Conservation (phyloP, 1,284 basidiomycete species). For the Sanghuangporus weigelae region DNA sequence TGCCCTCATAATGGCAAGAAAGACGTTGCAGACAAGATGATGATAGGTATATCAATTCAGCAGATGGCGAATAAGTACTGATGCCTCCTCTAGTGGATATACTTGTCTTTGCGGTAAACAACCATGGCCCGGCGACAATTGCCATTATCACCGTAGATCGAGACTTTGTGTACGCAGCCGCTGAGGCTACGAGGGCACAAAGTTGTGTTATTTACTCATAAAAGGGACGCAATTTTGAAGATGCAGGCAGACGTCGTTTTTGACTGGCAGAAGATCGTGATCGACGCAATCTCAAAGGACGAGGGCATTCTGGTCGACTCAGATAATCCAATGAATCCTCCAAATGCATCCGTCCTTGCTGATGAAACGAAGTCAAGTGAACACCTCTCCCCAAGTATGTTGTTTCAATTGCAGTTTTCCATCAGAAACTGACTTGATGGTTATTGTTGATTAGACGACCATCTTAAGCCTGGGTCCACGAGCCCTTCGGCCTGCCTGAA, state of each 20-base stretch:
- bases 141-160: slow-evolving; percentile 53
- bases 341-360: background rate
- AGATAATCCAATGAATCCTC: background rate
- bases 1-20: slow-evolving; percentile 40
- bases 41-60: slow-evolving; percentile 21
- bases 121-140: slow-evolving; percentile 44
- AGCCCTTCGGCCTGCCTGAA: no score
- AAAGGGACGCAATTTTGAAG: slow-evolving; percentile 20
- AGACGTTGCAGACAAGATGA: slow-evolving; percentile 39
- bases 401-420: no score
- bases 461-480: no score
- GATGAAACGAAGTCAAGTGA: background rate
- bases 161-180: slow-evolving; percentile 54
- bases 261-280: slow-evolving; percentile 16
- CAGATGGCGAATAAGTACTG: background rate
- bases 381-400: background rate
- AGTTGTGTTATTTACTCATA: slow-evolving; percentile 37
- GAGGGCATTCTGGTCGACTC: background rate
- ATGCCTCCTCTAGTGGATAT: slow-evolving; percentile 44
- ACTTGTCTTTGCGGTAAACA: slow-evolving; percentile 53
- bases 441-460: no score
- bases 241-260: slow-evolving; percentile 5
- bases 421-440: no score
- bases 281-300: background rate
- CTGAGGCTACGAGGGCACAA: slow-evolving; percentile 46